Base-by-base conservation (phyloP, 164 flowering plant genomes). In the Sedum album region DNA sequence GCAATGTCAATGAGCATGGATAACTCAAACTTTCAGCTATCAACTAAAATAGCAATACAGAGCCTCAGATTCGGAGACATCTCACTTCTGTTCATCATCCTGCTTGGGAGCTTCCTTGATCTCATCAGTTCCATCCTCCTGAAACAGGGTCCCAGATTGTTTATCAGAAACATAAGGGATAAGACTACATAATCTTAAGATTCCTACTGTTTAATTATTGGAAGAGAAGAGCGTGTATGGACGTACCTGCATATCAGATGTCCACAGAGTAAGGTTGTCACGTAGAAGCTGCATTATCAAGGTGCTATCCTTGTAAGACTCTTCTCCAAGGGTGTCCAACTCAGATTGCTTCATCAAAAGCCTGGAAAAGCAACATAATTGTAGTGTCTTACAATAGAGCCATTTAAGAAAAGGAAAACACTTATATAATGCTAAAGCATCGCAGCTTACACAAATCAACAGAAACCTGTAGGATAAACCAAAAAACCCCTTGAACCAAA, bases 261-360 rank as follows among this genome's bases (percentile, higher is more conserved):
- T 78, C 85, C 85, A 82, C 18, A 82, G 66, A 4, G 82, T 74
- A 68, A 82, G 81, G 68, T 82, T 82, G 57, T 82, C 84, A 70
- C 82, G 73, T 8, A 79, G 82, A 71, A 82, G 85, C 73, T 78
- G 81, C 86, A 83, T 79, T 31, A 81, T 81, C 28, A 81, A 80
- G 64, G 82, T 83, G 77, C 83, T 83, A 66, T 83, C 87, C 69
- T 83, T 81, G 83, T 79, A 81, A 35, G 84, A 81, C 11, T 83
- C 83, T 73, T 81, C 87, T 68, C 71, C 76, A 21, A 81, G 84
- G 71, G 77, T 77, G 67, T 79, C 82, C 33, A 79, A 80, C 66
- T 79, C 87, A 25, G 84, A 79, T 79, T 33, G 86, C 86, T 44
- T 83, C 84, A 75, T 81, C 84, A 75, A 83, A 83, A 28, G 86